These are phyloP conservation scores for Aspergillus biplanus DNA, from an alignment of 495 filamentous ascomycete genomes.

Conservation along the genomic window DNA sequence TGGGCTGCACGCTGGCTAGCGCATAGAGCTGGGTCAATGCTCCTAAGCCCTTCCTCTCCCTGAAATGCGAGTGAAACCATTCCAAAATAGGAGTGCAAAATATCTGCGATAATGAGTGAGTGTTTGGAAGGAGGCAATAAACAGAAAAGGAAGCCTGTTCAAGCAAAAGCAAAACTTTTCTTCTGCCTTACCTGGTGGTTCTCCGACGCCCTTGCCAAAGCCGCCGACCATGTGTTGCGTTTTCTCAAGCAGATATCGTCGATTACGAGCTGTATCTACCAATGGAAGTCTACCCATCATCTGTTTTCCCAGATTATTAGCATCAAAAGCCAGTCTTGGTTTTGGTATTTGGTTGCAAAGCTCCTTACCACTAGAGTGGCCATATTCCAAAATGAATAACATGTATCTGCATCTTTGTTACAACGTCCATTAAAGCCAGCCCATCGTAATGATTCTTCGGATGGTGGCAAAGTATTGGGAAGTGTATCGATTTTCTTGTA, in stretches of 20 bases:
- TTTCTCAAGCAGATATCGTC: constrained; percentile 80
- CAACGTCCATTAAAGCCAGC: constrained; percentile 83
- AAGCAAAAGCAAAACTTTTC: too few species aligned
- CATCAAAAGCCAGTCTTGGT: too few species aligned
- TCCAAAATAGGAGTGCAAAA: constrained; percentile 89
- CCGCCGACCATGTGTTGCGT: constrained; percentile 92
- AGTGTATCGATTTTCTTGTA: constrained; percentile 37
- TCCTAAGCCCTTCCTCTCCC: constrained; percentile 61
- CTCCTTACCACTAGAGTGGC: constrained; percentile 65
- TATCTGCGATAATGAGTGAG: constrained; percentile 52
- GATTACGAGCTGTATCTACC: constrained; percentile 60
- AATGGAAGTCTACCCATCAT: constrained; percentile 67
- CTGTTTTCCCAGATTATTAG: constrained; percentile 34
- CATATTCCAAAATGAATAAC: constrained; percentile 90
- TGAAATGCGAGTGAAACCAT: constrained; percentile 75
- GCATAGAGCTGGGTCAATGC: constrained; percentile 71
- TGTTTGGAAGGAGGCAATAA: neutral
- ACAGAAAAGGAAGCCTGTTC: neutral
- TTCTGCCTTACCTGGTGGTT: constrained; percentile 63
- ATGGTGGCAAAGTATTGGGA: constrained; percentile 36
- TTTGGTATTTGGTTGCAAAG: neutral
- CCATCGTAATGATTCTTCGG: constrained; percentile 45
- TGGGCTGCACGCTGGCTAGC: constrained; percentile 54
- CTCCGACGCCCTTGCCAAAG: constrained; percentile 81
- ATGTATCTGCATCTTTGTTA: constrained; percentile 91